A percentile compares a stretch with the other conserved stretches of the same genome.
Conservation (phyloP, 2,329 filamentous ascomycete genomes). For the Fusarium nematophilum region DNA sequence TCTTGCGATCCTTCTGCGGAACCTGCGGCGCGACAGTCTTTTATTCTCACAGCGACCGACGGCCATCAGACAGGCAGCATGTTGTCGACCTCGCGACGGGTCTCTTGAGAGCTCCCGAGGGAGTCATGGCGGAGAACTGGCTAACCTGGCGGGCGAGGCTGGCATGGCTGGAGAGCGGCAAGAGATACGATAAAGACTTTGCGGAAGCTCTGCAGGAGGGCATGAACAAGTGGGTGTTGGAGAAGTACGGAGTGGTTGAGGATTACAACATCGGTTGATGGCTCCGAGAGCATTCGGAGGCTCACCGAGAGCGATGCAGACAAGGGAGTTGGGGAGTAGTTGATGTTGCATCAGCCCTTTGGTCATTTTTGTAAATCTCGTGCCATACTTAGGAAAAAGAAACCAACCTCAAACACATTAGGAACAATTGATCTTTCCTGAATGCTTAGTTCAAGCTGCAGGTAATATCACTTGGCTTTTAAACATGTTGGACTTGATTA, state of each 20-base stretch:
- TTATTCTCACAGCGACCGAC: constrained; percentile 44
- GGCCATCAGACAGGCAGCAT: constrained; percentile 45
- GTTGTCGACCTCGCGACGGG: constrained; percentile 58
- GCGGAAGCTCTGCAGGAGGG: constrained; percentile 50
- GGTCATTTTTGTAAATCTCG: neutral
- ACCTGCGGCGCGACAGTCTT: constrained; percentile 60
- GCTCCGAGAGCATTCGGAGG: constrained; percentile 29
- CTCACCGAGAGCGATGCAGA: constrained; percentile 22
- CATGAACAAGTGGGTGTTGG: constrained; percentile 51
- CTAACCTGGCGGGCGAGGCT: constrained; percentile 57
- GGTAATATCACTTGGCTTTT: neutral
- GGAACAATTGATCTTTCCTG: no score
- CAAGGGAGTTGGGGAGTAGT: neutral
- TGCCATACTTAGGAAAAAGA: neutral
- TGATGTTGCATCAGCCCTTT: constrained; percentile 8
- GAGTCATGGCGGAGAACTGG: constrained; percentile 58
- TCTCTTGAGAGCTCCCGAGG: constrained; percentile 57
- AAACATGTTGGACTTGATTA: constrained; percentile 1
- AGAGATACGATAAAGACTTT: constrained; percentile 52
- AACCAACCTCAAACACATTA: no score
- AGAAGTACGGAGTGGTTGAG: constrained; percentile 49
- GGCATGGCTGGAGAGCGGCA: constrained; percentile 49
- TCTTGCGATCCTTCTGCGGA: constrained; percentile 58
- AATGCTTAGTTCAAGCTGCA: no score
- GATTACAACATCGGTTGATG: constrained; percentile 44